Base-by-base conservation (phyloP, 208 protist genomes). In the Trypanosoma vivax region DNA sequence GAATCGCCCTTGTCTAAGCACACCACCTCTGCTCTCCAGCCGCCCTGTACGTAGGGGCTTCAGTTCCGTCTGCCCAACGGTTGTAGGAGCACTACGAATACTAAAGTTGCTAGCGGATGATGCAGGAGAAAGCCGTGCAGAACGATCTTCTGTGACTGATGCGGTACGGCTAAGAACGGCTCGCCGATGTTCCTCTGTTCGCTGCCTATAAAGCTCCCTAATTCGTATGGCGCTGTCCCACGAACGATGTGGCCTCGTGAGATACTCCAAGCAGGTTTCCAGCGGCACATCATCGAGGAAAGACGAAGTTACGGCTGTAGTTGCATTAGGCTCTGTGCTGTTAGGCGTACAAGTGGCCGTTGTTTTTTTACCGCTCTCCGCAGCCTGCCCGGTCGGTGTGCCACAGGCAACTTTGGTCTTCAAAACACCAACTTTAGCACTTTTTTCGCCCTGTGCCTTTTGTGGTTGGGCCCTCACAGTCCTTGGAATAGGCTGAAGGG, bases 221-320 rank as follows among this genome's bases (percentile, higher is more conserved):
- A 61, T 50, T 2, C 58, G 61, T 6, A 57, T 56, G 14, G 81
- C 88, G 61, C 88, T 90, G 10, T 69, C 69, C 84, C 88, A 94
- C n/a, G 79, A 89, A n/a, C 53, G 71, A 67, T 94, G 88, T 3
- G 88, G 88, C 0, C 74, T 72, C 4, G 82, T 90, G 49, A 94
- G 52, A 65, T 94, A 94, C 56, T 94, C 83, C 16, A 94, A 52
- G 52, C 81, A 87, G 9, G 76, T 73, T 60, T 92, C 78, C 21
- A 92, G 68, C 5, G 84, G 70, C 4, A 56, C 63, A 23, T 90
- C 74, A 54, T 92, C 78, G 19, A 90, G 68, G 25, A 79, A 51
- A 7, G 87, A 91, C 0, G 73, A 29, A 49, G 25, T 29, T 11
- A 11, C 5, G 5, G 6, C 19, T 29, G 6, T 18, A 29, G 33